phyloP scores from a whole-genome alignment of 768 basidiomycete genomes.

The Paxillus involutus region DNA sequence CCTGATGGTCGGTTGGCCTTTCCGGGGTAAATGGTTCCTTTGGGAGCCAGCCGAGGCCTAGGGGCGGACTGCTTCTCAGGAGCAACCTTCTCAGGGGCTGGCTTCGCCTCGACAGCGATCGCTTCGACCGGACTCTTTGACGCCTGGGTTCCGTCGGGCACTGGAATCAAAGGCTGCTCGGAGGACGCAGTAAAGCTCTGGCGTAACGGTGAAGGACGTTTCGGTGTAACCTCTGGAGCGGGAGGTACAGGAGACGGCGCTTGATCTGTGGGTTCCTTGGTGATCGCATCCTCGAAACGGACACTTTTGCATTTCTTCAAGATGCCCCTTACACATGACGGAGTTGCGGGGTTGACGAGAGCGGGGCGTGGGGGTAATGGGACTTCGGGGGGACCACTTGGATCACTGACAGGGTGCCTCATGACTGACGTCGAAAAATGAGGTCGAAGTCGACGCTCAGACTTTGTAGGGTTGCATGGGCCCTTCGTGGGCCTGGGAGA shows the following conservation, averaged over 20 bases:
- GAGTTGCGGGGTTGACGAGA: constrained; percentile 26
- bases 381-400: constrained; percentile 17
- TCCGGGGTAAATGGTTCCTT: not conserved
- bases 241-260: not conserved
- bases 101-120: constrained; percentile 1
- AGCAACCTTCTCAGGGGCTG: not conserved
- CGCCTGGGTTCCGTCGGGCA: not conserved
- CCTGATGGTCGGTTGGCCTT: constrained; percentile 10
- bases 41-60: constrained; percentile 15
- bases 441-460: not conserved
- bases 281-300: constrained; percentile 32
- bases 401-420: constrained; percentile 6
- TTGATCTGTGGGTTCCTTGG: constrained; percentile 2
- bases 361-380: constrained; percentile 23
- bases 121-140: not conserved
- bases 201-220: constrained; percentile 8
- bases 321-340: constrained; percentile 34
- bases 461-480: not conserved
- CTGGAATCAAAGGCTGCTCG: constrained; percentile 13
- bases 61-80: constrained; percentile 12
- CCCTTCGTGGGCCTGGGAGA: constrained; percentile 11
- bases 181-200: not conserved
- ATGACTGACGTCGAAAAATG: not conserved
- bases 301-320: constrained; percentile 41
- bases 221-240: not conserved